Evolutionary conservation across 768 basidiomycete species (phyloP).

Genomic region (Trametes cinnabarina): DNA sequence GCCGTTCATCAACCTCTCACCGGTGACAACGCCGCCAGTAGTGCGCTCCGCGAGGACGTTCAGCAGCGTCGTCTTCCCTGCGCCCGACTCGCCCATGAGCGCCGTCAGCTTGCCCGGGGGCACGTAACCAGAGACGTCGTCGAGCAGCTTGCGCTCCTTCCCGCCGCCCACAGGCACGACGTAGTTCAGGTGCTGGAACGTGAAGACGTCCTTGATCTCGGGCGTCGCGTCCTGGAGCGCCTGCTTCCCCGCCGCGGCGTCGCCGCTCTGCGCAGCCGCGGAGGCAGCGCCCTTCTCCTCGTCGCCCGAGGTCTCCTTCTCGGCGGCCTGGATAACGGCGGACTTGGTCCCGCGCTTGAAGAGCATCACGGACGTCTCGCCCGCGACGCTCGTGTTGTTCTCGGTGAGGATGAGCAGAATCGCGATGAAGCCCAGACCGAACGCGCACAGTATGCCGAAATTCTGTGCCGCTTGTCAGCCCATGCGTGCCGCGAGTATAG

Average conservation of each 20-base stretch:
- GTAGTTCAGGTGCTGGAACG: conserved; percentile 75
- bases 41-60: conserved; percentile 46
- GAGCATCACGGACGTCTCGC: conserved; percentile 46
- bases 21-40: conserved; percentile 37
- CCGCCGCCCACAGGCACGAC: conserved; percentile 54
- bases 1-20: conserved; percentile 46
- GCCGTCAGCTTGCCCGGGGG: conserved; percentile 79
- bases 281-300: conserved; percentile 30
- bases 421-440: conserved; percentile 55
- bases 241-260: neutral
- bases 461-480: conserved; percentile 40
- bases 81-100: conserved; percentile 65
- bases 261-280: neutral
- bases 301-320: conserved; percentile 16
- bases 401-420: conserved; percentile 61
- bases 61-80: conserved; percentile 53
- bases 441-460: conserved; percentile 67
- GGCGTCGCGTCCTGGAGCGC: conserved; percentile 18
- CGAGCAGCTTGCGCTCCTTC: conserved; percentile 47
- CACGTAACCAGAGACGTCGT: conserved; percentile 77
- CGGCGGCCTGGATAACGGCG: conserved; percentile 11
- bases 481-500: neutral
- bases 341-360: conserved; percentile 60
- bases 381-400: conserved; percentile 39
- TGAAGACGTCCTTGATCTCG: conserved; percentile 55